A percentile compares a stretch with the other conserved stretches of the same genome.
Evolutionary conservation across 208 protist species (phyloP).

Genomic region (Trypanosomatidae sp.): DNA sequence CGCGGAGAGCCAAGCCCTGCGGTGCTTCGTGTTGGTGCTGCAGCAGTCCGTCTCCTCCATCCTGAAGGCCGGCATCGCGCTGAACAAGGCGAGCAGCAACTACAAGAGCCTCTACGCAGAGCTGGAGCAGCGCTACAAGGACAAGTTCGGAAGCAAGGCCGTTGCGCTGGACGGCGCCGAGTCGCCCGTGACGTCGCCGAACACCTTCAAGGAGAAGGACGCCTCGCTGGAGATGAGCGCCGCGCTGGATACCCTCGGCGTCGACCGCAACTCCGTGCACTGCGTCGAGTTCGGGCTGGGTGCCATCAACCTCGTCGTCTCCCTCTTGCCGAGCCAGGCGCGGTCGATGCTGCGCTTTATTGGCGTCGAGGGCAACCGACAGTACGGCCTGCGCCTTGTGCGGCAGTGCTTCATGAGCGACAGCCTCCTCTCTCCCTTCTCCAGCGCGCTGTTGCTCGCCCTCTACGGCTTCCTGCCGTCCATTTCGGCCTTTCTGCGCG

Average conservation of each 20-base stretch:
- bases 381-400: constrained; percentile 40
- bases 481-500: constrained; percentile 31
- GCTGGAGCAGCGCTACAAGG: constrained; percentile 33
- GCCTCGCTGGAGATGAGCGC: constrained; percentile 18
- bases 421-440: constrained; percentile 58
- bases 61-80: constrained; percentile 46
- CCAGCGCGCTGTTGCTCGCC: constrained; percentile 44
- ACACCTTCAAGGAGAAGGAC: constrained; percentile 3
- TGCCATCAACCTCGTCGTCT: constrained; percentile 44
- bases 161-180: constrained; percentile 5
- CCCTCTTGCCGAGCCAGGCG: constrained; percentile 39
- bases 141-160: constrained; percentile 6
- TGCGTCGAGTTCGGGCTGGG: constrained; percentile 51
- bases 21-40: constrained; percentile 44
- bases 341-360: constrained; percentile 44
- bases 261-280: constrained; percentile 64
- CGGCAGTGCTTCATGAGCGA: constrained; percentile 48
- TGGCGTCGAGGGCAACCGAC: constrained; percentile 46
- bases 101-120: constrained; percentile 38
- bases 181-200: constrained; percentile 9
- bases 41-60: constrained; percentile 43
- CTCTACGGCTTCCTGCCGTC: constrained; percentile 44
- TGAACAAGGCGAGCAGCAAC: constrained; percentile 40
- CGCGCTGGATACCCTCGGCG: constrained; percentile 31
- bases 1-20: constrained; percentile 45